Conservation (phyloP, 257 asterid genomes). For the Solanum okadae region DNA sequence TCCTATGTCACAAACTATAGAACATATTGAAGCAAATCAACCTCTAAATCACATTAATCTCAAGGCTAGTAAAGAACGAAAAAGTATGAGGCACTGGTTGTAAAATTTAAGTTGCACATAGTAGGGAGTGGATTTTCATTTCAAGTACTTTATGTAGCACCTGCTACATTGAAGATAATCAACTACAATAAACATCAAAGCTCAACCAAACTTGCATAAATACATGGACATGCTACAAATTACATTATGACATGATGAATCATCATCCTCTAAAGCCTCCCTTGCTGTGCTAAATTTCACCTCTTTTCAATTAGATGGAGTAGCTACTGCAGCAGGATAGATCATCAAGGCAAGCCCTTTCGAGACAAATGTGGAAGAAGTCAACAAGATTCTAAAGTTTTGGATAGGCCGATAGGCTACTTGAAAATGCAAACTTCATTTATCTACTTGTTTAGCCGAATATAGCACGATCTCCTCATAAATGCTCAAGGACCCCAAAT, state of each 20-base stretch:
- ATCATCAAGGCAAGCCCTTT: background rate
- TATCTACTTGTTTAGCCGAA: background rate
- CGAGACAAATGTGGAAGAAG: background rate
- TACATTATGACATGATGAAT: background rate
- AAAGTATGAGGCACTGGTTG: background rate
- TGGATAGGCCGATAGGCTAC: background rate
- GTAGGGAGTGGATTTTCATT: background rate
- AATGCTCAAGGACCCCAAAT: background rate
- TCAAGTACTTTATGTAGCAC: background rate
- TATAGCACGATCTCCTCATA: background rate
- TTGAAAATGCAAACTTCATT: background rate
- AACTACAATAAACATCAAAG: background rate
- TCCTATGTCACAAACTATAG: background rate
- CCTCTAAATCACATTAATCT: background rate
- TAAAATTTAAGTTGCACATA: background rate
- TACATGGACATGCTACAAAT: background rate
- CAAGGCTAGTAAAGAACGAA: background rate
- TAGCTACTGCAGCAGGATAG: background rate
- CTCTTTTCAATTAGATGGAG: background rate
- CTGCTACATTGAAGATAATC: background rate
- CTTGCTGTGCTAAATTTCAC: background rate
- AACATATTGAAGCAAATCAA: background rate
- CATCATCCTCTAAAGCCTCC: background rate
- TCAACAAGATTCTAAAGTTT: background rate
- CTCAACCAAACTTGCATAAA: background rate